Percentiles rank a stretch among this genome's conserved stretches.
Evolutionary conservation across 176 grass and related monocot species (phyloP).

Genomic region (Coix lacrymajobi): DNA sequence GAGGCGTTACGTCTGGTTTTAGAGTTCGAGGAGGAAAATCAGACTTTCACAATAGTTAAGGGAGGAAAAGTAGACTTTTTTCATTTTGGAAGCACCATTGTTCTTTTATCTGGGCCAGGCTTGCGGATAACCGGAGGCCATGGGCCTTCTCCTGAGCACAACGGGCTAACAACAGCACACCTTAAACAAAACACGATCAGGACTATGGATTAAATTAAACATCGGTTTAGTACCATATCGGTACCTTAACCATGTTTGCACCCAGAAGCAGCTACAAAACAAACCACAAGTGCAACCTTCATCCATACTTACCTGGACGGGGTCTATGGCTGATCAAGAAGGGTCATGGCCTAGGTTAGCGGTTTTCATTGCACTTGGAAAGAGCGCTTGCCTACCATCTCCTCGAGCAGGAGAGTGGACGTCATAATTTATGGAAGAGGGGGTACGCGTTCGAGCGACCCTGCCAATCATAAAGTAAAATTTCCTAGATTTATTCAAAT

Average conservation of each 20-base stretch:
- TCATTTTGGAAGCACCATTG: no score
- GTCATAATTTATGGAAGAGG: constrained; percentile 44
- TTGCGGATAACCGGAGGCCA: no score
- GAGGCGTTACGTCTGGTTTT: no score
- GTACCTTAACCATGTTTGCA: neutral
- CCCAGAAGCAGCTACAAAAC: neutral
- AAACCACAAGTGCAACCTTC: neutral
- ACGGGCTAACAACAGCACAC: no score
- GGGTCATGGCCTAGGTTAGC: constrained; percentile 31
- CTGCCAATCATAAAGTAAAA: no score
- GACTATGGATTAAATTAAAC: neutral
- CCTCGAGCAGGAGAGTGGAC: constrained; percentile 31
- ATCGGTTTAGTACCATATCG: constrained; percentile 5
- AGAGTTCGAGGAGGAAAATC: no score
- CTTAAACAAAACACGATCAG: neutral
- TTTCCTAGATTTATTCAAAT: no score
- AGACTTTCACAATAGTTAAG: no score
- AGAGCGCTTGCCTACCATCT: constrained; percentile 29
- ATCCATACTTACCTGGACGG: constrained; percentile 45
- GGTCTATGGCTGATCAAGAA: constrained; percentile 29
- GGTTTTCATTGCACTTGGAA: constrained; percentile 29
- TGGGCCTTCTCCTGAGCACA: no score
- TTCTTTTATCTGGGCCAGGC: no score
- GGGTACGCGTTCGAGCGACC: constrained; percentile 37
- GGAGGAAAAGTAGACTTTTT: no score